These are phyloP conservation scores for Monocercomonoides exilis DNA, from an alignment of 78 protist genomes.

Conservation along the genomic window DNA sequence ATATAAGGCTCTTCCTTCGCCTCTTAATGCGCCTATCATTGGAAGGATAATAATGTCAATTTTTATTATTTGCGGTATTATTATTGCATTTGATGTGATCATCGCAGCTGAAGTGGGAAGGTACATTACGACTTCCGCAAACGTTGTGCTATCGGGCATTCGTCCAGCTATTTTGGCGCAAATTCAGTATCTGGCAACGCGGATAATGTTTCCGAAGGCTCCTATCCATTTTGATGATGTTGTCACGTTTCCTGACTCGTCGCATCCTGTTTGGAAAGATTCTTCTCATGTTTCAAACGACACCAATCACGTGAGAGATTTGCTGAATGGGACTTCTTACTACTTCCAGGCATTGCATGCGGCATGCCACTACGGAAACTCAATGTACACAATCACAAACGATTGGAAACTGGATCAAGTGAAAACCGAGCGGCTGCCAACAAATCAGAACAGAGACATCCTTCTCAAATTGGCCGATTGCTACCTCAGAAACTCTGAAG, in stretches of 20 bases:
- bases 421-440: neutral
- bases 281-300: neutral
- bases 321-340: neutral
- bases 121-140: neutral
- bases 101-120: neutral
- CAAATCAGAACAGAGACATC: neutral
- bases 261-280: neutral
- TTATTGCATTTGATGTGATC: neutral
- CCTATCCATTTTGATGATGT: no score
- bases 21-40: neutral
- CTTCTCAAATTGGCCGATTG: neutral
- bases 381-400: neutral
- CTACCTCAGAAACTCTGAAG: neutral
- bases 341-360: neutral
- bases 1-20: neutral
- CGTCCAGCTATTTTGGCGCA: neutral
- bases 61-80: neutral
- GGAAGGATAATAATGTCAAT: neutral
- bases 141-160: neutral
- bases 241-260: neutral
- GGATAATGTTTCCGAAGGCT: neutral
- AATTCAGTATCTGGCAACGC: neutral
- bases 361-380: neutral
- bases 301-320: neutral
- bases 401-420: neutral